Evolutionary conservation across 2,329 filamentous ascomycete genomes (phyloP).

Genomic region (Immersiporthe knoxdaviesiana): DNA sequence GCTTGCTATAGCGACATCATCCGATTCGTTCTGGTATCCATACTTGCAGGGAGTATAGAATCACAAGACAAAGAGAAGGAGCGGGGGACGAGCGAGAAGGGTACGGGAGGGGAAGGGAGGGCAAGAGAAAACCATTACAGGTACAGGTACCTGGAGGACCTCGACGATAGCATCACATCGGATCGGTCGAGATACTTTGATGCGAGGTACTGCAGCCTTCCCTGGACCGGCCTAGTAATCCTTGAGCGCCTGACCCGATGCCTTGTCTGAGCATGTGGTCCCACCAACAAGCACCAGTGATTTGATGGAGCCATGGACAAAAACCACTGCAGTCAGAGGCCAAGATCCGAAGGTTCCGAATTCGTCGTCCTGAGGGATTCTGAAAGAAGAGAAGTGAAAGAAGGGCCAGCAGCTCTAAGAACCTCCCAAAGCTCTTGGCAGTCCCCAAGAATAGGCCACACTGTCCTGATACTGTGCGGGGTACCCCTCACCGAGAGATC

Average conservation of each 20-base stretch:
- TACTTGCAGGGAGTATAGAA: constrained; percentile 5
- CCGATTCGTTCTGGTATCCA: not conserved
- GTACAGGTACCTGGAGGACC: not conserved
- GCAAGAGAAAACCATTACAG: not conserved
- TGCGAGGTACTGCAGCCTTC: constrained; percentile 4
- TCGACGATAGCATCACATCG: not conserved
- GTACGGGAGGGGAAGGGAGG: too few species aligned
- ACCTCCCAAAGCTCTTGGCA: constrained; percentile 2
- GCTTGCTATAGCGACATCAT: not conserved
- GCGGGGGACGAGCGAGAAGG: not conserved
- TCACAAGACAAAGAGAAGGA: not conserved
- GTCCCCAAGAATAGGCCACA: not conserved
- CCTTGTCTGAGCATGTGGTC: not conserved
- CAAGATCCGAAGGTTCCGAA: constrained; percentile 18
- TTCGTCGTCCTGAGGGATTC: not conserved
- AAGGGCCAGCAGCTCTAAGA: not conserved
- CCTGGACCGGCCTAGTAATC: not conserved
- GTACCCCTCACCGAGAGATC: not conserved
- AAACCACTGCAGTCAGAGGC: not conserved
- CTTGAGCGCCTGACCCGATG: not conserved
- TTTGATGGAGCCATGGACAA: not conserved
- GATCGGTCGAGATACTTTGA: not conserved
- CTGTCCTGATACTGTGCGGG: constrained; percentile 11
- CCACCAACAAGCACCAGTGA: not conserved
- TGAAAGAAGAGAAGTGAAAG: not conserved